A percentile compares a stretch with the other conserved stretches of the same genome.
Conservation (phyloP, 2,329 filamentous ascomycete genomes). For the Pyricularia grisea region DNA sequence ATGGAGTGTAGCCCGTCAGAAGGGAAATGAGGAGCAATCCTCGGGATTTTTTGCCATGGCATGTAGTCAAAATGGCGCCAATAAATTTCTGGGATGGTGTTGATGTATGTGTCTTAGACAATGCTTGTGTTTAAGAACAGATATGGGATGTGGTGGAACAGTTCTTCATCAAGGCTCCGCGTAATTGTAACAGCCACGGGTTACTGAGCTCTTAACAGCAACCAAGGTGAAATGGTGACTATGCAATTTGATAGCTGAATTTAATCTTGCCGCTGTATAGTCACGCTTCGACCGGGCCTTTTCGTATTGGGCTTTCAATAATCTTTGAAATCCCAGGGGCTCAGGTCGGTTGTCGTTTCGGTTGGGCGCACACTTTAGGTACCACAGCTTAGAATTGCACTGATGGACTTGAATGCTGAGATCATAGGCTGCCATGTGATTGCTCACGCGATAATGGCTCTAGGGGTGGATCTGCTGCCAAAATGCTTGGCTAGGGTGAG, state of each 20-base stretch:
- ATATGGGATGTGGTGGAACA: neutral
- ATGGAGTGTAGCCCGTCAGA: neutral
- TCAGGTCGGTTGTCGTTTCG: neutral
- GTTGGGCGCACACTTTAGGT: neutral
- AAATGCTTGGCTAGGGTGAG: neutral
- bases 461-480: neutral
- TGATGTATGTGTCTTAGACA: neutral
- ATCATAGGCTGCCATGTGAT: neutral
- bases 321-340: neutral
- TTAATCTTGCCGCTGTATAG: neutral
- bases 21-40: neutral
- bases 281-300: neutral
- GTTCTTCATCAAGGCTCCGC: neutral
- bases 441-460: neutral
- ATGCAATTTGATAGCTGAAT: neutral
- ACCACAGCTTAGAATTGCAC: neutral
- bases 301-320: neutral
- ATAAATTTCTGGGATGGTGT: neutral
- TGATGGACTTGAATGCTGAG: neutral
- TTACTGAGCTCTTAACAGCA: neutral
- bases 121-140: neutral
- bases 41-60: neutral
- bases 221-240: neutral
- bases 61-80: neutral
- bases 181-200: neutral